Evolutionary conservation across 306 rosid genomes (phyloP).

Genomic region (Purshia tridentata): DNA sequence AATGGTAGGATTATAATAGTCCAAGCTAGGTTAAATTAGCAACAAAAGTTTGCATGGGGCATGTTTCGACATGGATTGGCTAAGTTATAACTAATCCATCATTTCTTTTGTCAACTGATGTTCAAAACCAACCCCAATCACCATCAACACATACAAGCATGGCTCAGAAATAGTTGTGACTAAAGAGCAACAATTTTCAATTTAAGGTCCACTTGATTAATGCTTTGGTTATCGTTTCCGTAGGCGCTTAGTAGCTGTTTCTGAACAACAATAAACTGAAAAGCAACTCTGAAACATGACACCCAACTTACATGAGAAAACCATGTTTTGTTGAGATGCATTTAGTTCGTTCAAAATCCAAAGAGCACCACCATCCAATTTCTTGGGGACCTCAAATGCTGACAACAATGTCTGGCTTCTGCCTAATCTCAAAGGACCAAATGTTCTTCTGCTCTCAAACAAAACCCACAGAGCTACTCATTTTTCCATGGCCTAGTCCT

Average conservation of each 20-base stretch:
- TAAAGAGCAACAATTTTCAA: not conserved
- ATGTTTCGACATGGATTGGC: too few species aligned
- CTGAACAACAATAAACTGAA: not conserved
- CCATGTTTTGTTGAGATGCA: not conserved
- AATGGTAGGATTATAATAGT: too few species aligned
- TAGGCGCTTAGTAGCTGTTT: not conserved
- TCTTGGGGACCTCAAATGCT: slow-evolving; percentile 10
- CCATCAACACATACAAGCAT: too few species aligned
- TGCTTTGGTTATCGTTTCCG: too few species aligned
- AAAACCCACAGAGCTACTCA: not conserved
- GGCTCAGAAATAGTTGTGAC: too few species aligned
- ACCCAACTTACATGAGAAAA: not conserved
- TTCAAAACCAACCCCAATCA: not conserved
- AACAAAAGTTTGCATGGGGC: too few species aligned
- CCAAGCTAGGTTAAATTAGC: too few species aligned
- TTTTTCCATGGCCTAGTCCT: not conserved
- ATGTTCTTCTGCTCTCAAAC: slow-evolving; percentile 10
- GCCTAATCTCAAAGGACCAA: not conserved
- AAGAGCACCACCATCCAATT: not conserved
- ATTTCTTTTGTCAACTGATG: not conserved
- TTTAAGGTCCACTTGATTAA: not conserved
- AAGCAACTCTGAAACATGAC: not conserved
- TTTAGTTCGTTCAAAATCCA: not conserved
- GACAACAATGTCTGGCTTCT: not conserved
- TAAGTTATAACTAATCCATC: not conserved